A percentile compares a stretch with the other conserved stretches of the same genome.
Conservation (phyloP, 139 green algal genomes). For the Edaphochlamys debaryana region DNA sequence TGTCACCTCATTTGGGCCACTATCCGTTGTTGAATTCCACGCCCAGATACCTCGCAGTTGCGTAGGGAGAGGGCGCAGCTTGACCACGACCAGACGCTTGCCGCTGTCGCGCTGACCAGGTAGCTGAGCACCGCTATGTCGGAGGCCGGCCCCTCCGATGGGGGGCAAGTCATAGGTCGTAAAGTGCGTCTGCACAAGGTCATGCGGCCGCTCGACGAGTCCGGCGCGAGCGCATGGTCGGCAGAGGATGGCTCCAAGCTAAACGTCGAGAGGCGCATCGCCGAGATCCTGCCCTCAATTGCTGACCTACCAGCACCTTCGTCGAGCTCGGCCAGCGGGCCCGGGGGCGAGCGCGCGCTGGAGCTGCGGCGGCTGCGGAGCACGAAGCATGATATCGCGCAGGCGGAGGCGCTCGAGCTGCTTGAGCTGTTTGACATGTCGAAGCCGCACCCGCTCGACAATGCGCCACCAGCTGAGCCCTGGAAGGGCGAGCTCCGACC, state of each 20-base stretch:
- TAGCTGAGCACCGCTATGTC: slow-evolving; percentile 18
- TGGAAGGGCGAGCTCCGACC: slow-evolving; percentile 57
- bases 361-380: slow-evolving; percentile 37
- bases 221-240: too few relatives aligned
- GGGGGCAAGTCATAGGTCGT: neutral
- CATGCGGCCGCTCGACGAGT: slow-evolving; percentile 28
- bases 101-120: too few relatives aligned
- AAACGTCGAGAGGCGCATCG: slow-evolving; percentile 50
- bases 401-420: slow-evolving; percentile 57
- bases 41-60: too few relatives aligned
- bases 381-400: slow-evolving; percentile 40
- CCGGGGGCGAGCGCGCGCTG: neutral
- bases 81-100: too few relatives aligned
- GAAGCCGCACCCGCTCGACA: slow-evolving; percentile 55
- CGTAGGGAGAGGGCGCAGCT: too few relatives aligned
- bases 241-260: too few relatives aligned
- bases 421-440: slow-evolving; percentile 62
- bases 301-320: slow-evolving; percentile 52
- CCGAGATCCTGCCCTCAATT: slow-evolving; percentile 64
- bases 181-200: slow-evolving; percentile 57
- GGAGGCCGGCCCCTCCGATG: neutral
- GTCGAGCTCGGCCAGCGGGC: neutral
- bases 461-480: slow-evolving; percentile 4
- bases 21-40: too few relatives aligned
- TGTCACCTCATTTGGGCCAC: neutral